These are phyloP conservation scores for Chenopodium suecicum DNA, from an alignment of 148 eudicot genomes.

Conservation along the genomic window DNA sequence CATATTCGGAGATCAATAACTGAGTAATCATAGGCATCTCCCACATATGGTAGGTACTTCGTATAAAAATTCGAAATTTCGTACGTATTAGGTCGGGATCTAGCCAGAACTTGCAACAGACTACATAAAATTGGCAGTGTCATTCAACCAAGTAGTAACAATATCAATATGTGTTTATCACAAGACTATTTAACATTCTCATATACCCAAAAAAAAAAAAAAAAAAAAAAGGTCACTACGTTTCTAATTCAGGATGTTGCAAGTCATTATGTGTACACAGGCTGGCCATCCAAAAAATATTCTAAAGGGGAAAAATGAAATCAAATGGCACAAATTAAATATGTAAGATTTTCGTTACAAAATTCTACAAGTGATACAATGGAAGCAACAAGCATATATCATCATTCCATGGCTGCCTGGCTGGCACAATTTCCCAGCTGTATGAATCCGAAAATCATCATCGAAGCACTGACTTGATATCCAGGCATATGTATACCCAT, in stretches of 20 bases:
- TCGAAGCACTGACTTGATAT: not conserved
- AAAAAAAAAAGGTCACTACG: not conserved
- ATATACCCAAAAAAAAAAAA: too few relatives aligned
- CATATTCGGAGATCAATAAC: too few relatives aligned
- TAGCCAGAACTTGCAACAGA: not conserved
- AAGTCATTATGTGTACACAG: not conserved
- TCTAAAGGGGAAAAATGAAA: not conserved
- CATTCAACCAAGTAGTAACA: conserved; percentile 1
- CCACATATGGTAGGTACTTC: too few relatives aligned
- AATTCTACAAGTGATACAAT: conserved; percentile 15
- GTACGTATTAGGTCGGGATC: too few relatives aligned
- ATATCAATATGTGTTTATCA: not conserved
- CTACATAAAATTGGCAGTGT: not conserved
- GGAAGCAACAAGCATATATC: conserved; percentile 14
- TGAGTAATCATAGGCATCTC: too few relatives aligned
- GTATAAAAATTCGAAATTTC: too few relatives aligned
- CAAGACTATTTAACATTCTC: not conserved
- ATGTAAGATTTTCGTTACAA: conserved; percentile 1
- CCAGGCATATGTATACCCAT: not conserved
- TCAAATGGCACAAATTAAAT: conserved; percentile 18
- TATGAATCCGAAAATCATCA: conserved; percentile 1
- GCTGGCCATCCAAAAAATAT: conserved; percentile 2
- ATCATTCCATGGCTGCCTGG: conserved; percentile 3
- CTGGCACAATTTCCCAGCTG: conserved; percentile 10
- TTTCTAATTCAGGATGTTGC: not conserved